phyloP scores from a whole-genome alignment of 345 rosid species.

The Eucalyptus virginea region DNA sequence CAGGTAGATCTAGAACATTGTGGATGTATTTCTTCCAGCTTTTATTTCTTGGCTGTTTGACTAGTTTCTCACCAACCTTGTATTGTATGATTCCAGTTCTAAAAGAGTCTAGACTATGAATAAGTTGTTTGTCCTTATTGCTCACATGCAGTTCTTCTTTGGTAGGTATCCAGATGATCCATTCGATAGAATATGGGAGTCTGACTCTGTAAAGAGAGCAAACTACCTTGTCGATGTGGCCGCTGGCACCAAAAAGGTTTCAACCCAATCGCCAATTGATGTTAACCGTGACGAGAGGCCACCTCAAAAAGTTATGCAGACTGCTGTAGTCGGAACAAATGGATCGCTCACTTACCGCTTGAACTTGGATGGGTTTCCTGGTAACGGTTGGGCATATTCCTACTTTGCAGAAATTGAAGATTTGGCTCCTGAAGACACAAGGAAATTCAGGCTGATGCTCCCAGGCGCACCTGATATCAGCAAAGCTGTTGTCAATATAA shows the following conservation, averaged over 20 bases:
- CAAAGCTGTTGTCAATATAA: conserved; percentile 72
- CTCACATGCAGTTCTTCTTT: background rate
- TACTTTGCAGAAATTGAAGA: conserved; percentile 95
- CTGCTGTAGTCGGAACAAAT: conserved; percentile 96
- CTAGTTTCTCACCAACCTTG: background rate
- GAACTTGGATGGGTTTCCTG: conserved; percentile 93
- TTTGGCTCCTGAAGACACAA: conserved; percentile 47
- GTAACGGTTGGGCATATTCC: conserved; percentile 76
- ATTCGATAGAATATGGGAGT: conserved; percentile 92
- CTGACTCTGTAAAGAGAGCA: conserved; percentile 68
- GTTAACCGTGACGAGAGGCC: conserved; percentile 30
- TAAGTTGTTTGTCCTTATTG: background rate
- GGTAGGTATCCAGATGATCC: conserved; percentile 96
- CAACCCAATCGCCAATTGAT: conserved; percentile 52
- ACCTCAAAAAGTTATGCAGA: conserved; percentile 98
- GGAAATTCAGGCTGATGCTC: conserved; percentile 81
- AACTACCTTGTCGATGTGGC: conserved; percentile 97
- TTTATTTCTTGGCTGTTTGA: background rate
- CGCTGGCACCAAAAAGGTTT: conserved; percentile 63
- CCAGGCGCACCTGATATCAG: conserved; percentile 65
- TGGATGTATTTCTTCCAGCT: background rate
- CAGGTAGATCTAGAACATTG: conserved; percentile 38
- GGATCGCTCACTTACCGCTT: conserved; percentile 79
- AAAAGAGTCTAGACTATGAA: background rate
- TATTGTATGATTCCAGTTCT: background rate